Conservation (phyloP, 345 rosid species). For the Rhizophora mangle region DNA sequence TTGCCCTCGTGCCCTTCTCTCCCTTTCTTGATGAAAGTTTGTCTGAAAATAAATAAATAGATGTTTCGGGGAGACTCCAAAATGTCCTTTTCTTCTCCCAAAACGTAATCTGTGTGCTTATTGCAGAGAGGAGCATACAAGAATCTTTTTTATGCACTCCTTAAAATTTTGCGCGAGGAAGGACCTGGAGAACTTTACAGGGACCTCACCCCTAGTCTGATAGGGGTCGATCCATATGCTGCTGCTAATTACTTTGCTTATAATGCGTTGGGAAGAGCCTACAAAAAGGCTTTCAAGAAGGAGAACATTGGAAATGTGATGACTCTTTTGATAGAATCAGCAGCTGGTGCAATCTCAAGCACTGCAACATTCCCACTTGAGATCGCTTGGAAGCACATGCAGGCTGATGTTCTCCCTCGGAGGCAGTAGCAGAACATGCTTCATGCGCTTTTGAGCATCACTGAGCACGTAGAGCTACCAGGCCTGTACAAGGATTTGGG, state of each 20-base stretch:
- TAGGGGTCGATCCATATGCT: slow-evolving; percentile 25
- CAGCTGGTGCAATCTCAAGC: slow-evolving; percentile 27
- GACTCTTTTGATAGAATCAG: slow-evolving; percentile 29
- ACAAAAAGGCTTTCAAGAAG: slow-evolving; percentile 20
- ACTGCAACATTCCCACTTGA: slow-evolving; percentile 27
- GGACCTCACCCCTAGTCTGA: slow-evolving; percentile 27
- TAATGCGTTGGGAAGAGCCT: slow-evolving; percentile 21
- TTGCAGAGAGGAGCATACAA: slow-evolving; percentile 29
- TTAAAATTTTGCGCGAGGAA: slow-evolving; percentile 19
- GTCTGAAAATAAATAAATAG: too few species aligned
- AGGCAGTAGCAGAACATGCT: slow-evolving; percentile 23
- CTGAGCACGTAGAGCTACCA: slow-evolving; percentile 17
- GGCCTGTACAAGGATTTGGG: slow-evolving; percentile 26
- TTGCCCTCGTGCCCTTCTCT: too few species aligned
- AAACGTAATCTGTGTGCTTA: neutral
- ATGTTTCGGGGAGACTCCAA: too few species aligned
- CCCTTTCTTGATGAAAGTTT: too few species aligned
- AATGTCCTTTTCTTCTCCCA: neutral
- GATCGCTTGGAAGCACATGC: slow-evolving; percentile 30
- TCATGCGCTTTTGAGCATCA: slow-evolving; percentile 22
- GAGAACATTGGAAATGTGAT: slow-evolving; percentile 18
- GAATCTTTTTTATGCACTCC: slow-evolving; percentile 17
- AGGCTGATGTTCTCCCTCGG: slow-evolving; percentile 26
- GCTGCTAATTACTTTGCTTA: slow-evolving; percentile 31
- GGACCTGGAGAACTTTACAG: slow-evolving; percentile 23